These are phyloP conservation scores for Pythium periplocum DNA, from an alignment of 352 stramenopile genomes.

Conservation along the genomic window DNA sequence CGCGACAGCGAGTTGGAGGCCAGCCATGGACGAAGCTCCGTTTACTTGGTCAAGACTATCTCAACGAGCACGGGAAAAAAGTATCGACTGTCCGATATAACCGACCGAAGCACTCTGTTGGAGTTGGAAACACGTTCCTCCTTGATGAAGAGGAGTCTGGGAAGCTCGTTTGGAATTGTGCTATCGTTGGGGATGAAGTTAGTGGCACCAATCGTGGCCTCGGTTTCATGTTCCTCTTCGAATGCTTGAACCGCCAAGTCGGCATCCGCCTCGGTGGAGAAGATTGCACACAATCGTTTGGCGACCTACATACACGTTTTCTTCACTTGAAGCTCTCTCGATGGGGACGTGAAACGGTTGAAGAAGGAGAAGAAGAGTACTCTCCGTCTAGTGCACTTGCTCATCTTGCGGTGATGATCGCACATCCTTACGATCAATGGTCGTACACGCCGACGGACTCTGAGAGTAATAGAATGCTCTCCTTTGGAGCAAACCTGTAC, in stretches of 20 bases:
- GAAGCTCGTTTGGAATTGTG: constrained; percentile 82
- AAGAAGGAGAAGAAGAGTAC: constrained; percentile 82
- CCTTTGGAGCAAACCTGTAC: constrained; percentile 76
- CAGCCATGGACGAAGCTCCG: constrained; percentile 84
- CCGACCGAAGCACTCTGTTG: constrained; percentile 52
- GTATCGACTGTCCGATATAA: constrained; percentile 82
- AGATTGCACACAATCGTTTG: constrained; percentile 74
- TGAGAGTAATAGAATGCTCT: constrained; percentile 65
- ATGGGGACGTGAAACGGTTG: constrained; percentile 78
- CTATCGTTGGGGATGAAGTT: constrained; percentile 75
- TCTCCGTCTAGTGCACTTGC: constrained; percentile 66
- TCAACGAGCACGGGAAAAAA: constrained; percentile 72
- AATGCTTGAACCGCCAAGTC: constrained; percentile 72
- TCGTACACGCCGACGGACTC: constrained; percentile 55
- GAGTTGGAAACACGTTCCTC: constrained; percentile 54
- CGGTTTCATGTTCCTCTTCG: constrained; percentile 80
- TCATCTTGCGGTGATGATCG: constrained; percentile 67
- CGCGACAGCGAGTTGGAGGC: constrained; percentile 64
- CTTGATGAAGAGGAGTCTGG: constrained; percentile 74
- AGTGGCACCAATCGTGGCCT: constrained; percentile 74
- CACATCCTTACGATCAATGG: constrained; percentile 49
- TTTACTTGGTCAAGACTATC: constrained; percentile 69
- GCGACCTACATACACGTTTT: constrained; percentile 67
- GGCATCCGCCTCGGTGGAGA: constrained; percentile 56
- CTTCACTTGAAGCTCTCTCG: constrained; percentile 80